Evolutionary conservation across 2,329 filamentous ascomycete genomes (phyloP), one percentile per base, ranked within the genome.

Genomic region (Neofusicoccum umdonicola): DNA sequence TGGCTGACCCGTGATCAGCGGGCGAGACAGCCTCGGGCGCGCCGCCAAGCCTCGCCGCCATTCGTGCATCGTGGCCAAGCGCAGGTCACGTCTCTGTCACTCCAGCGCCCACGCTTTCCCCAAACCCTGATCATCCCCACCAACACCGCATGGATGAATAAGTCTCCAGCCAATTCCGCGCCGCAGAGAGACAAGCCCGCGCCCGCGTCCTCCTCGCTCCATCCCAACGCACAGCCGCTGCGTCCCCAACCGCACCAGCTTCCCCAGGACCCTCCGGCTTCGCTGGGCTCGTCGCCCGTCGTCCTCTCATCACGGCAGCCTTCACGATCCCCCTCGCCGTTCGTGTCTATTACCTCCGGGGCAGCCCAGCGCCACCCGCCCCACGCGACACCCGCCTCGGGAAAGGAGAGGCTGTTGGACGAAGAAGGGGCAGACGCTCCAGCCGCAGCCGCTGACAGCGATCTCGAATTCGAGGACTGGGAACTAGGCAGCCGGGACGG

Each of bases 391-490:
- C 35, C 47, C 60, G 62, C 2, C 58, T 62, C 64, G 8, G 68
- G 67, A 44, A 66, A 67, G 34, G 44, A 44, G 48, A 69, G 73
- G 62, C 37, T 11, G 54, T 11, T 35, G 60, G 37, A 62, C 34
- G 60, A 62, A 42, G 60, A 62, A 51, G 37, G 48, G 60, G 48
- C 34, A 17, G 34, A 27, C 44, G 45, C 45, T 48, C 44, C 58
- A 11, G 34, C 58, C 19, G 58, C 48, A 61, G 66, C 60, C 52
- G 58, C 69, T 48, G 68, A 72, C 58, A 74, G 69, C 17, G 73
- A 78, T 69, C 70, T 76, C 71, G 77, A 77, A 34, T 81, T 80
- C 67, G 78, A 80, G 68, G 75, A 78, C 66, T 81, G 79, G 80
- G 79, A 79, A 34, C 31, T 50, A 39, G 44, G 15, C 34, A 56